Evolutionary conservation across 2,329 filamentous ascomycete species (phyloP), one percentile per base, ranked within the genome.

Genomic region (Rutstroemia sp.): DNA sequence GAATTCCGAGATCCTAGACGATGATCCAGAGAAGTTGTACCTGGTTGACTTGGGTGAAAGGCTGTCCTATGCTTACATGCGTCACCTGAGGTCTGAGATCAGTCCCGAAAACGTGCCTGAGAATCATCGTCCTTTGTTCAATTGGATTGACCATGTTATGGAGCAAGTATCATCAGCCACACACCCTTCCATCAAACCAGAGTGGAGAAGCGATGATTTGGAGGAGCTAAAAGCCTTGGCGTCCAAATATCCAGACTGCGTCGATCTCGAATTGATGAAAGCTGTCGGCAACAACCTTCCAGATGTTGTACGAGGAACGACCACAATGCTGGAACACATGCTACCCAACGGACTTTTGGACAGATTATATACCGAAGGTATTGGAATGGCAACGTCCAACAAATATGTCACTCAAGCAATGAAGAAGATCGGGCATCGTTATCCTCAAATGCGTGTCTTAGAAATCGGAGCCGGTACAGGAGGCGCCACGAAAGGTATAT

Each of bases 401-500:
- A 54, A n/a, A 52, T 48, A 44, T 2, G 21, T 48, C 23, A 44
- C 46, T 6, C 16, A 30, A 2, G 56, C 57, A 27, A 50, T 57
- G 12, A 49, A 47, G 5, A 56, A 59, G 38, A 45, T 66, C 7
- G 57, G 37, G 19, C 71, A 74, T 58, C 66, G 72, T 50, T 70
- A 63, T 34, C 65, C 65, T 6, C 57, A 55, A 25, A 48, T 59
- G 44, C 58, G 57, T 19, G 27, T 56, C 39, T 23, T 56, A 9
- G 54, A 56, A 5, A 56, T 56, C 14, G 54, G 54, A 10, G 54
- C 54, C 8, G 54, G 54, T 2, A 56, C 54, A 14, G 54, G 54
- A 19, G 27, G 38, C 2, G 38, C 38, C 6, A 56, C 54, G 0
- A 53, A 49, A 21, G 54, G 50, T 27, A 45, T 49, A 1, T 51